Base-by-base conservation (phyloP, 148 eudicot genomes). In the Silene uniflora region DNA sequence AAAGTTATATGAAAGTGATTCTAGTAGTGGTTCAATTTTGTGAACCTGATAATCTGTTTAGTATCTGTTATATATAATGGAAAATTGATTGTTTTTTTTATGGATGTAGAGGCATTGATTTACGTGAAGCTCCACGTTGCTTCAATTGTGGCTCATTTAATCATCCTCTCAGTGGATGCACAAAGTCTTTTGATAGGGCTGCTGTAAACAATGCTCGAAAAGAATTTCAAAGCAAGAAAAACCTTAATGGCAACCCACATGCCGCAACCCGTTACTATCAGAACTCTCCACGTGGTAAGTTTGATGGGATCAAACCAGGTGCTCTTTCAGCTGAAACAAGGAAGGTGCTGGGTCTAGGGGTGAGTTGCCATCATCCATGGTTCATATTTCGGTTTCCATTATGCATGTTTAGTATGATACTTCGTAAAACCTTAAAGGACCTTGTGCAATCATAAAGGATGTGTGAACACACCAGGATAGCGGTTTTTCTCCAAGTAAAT, bases 231-330 rank as follows among this genome's bases (percentile, higher is more conserved):
- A 77, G 68, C 62, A 85, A 85, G 77, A 85, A 75, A 79, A 79
- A 66, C 64, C 77, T 49, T 39, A 72, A 27, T 83, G 62, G 77
- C 70, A 77, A 80, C 27, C 78, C 86, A 24, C 81, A 78, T 63
- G 76, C 66, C 59, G 81, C 49, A 76, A 83, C 86, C 18, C 85
- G 89, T 27, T 87, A 85, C 77, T 87, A 83, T 77, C 90, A 87
- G 76, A 73, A 83, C 62, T 76, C 86, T 52, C 86, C 86, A 7
- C 64, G 78, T 78, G 90, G 88, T 11, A 87, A 84, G 81, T 87
- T 76, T 77, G 87, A 85, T 66, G 90, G 88, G 70, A 75, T 85
- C n/a, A 81, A 81, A 63, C 88, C 88, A 27, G 90, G 90, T 49
- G 72, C 67, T 42, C 88, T 87, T 77, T 75, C 81, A 52, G 62